phyloP scores from a whole-genome alignment of 495 filamentous ascomycete species.

The Hypoxylon lienhwacheense region DNA sequence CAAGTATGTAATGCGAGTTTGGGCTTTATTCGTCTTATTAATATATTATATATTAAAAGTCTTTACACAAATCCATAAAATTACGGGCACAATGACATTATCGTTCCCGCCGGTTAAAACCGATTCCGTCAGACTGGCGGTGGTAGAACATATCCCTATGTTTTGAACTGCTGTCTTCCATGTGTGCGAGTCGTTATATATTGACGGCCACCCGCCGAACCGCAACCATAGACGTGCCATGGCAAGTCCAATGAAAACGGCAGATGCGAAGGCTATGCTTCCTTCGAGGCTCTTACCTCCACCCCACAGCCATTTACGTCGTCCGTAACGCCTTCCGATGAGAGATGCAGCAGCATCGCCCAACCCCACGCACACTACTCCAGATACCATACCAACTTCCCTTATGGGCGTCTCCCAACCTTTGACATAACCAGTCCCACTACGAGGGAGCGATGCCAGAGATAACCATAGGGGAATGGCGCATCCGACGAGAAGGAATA shows the following conservation, averaged over 20 bases:
- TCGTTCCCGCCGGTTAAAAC: slow-evolving; percentile 97
- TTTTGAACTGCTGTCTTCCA: slow-evolving; percentile 48
- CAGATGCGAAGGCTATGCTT: slow-evolving; percentile 77
- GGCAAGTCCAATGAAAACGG: slow-evolving; percentile 73
- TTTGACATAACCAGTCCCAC: slow-evolving; percentile 52
- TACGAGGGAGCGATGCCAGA: slow-evolving; percentile 62
- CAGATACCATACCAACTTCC: slow-evolving; percentile 84
- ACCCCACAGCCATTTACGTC: slow-evolving; percentile 92
- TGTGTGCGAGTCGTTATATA: slow-evolving; percentile 21
- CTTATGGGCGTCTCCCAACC: slow-evolving; percentile 73
- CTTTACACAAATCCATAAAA: slow-evolving; percentile 87
- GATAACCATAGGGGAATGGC: slow-evolving; percentile 93
- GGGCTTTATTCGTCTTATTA: slow-evolving; percentile 14
- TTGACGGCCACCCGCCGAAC: slow-evolving; percentile 67
- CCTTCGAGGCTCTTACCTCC: slow-evolving; percentile 96
- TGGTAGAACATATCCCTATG: slow-evolving; percentile 67
- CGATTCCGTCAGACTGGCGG: slow-evolving; percentile 90
- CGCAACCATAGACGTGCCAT: slow-evolving; percentile 74
- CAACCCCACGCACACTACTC: slow-evolving; percentile 91
- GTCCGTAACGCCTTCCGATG: slow-evolving; percentile 83
- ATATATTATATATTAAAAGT: slow-evolving; percentile 64
- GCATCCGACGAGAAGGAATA: slow-evolving; percentile 95
- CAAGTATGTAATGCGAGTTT: too few relatives aligned
- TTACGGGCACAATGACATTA: slow-evolving; percentile 96
- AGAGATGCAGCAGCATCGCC: slow-evolving; percentile 95